Evolutionary conservation across 257 asterid genomes (phyloP).

Genomic region (Nicotiana benthamiana): DNA sequence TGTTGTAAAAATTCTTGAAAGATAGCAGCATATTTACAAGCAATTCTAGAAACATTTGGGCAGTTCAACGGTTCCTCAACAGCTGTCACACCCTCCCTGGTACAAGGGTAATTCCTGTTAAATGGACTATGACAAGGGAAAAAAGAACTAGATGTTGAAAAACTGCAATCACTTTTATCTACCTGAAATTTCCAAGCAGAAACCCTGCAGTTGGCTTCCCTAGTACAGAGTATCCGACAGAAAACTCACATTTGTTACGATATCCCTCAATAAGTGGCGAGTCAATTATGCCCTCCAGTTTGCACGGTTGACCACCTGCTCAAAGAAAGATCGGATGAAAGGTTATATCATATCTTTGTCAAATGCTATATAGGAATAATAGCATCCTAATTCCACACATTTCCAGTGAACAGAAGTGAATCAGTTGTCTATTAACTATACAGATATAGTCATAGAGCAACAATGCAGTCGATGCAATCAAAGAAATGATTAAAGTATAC

Average conservation of each 20-base stretch:
- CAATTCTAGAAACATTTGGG: constrained; percentile 71
- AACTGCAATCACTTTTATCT: neutral
- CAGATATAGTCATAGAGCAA: neutral
- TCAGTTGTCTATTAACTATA: neutral
- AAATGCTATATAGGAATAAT: neutral
- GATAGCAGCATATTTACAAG: constrained; percentile 66
- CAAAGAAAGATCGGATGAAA: constrained; percentile 17
- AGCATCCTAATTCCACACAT: neutral
- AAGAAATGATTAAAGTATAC: constrained; percentile 28
- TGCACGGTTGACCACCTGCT: constrained; percentile 97
- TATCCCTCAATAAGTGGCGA: constrained; percentile 81
- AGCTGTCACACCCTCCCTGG: constrained; percentile 98
- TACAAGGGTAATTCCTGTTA: constrained; percentile 7
- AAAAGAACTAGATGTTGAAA: neutral
- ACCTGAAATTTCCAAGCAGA: constrained; percentile 97
- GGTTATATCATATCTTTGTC: neutral
- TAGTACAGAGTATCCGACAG: constrained; percentile 82
- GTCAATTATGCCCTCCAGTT: constrained; percentile 70
- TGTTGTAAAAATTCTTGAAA: constrained; percentile 76
- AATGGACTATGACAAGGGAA: neutral
- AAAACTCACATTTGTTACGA: constrained; percentile 95
- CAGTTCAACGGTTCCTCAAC: constrained; percentile 88
- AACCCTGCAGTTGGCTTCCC: constrained; percentile 88
- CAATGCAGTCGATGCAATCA: neutral
- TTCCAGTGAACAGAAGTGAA: neutral